These are phyloP conservation scores for Claviceps humidiphila DNA, from an alignment of 2,329 filamentous ascomycete species.

Conservation along the genomic window DNA sequence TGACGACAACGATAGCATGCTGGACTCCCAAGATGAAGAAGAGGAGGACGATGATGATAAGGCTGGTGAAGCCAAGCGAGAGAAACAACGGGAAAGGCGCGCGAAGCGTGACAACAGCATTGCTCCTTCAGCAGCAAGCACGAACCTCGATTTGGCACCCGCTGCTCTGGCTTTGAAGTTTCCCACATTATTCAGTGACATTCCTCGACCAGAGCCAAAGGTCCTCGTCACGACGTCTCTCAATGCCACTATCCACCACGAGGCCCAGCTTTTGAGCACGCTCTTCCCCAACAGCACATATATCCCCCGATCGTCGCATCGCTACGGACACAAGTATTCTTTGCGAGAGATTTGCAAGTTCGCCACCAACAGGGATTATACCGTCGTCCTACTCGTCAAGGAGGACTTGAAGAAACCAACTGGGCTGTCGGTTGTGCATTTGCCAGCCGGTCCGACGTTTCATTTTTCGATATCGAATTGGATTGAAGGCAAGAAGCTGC, in stretches of 20 bases:
- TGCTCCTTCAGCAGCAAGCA: slow-evolving; percentile 47
- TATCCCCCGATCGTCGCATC: slow-evolving; percentile 72
- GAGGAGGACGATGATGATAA: slow-evolving; percentile 35
- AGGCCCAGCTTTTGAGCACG: slow-evolving; percentile 64
- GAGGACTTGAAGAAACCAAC: slow-evolving; percentile 80
- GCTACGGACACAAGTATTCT: slow-evolving; percentile 80
- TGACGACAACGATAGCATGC: slow-evolving; percentile 65
- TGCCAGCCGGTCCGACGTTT: slow-evolving; percentile 79
- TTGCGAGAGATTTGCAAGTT: slow-evolving; percentile 82
- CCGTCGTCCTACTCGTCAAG: slow-evolving; percentile 69
- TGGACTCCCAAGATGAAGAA: slow-evolving; percentile 49
- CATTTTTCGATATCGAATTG: slow-evolving; percentile 87
- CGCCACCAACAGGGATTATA: slow-evolving; percentile 70
- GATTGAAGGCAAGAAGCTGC: slow-evolving; percentile 75
- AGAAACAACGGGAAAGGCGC: slow-evolving; percentile 32
- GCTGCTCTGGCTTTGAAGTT: slow-evolving; percentile 47
- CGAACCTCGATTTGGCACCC: slow-evolving; percentile 50
- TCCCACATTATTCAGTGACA: slow-evolving; percentile 46
- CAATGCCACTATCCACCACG: slow-evolving; percentile 74
- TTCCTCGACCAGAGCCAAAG: slow-evolving; percentile 55
- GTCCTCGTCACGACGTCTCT: slow-evolving; percentile 85
- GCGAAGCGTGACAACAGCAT: slow-evolving; percentile 34
- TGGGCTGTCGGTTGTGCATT: slow-evolving; percentile 70
- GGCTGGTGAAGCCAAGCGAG: slow-evolving; percentile 29
- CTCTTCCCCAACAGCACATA: slow-evolving; percentile 83